Percentiles rank a stretch among this genome's conserved stretches.
These are phyloP conservation scores for Kodamaea jinghongensis DNA, from an alignment of 805 yeast genomes.

Conservation along the genomic window DNA sequence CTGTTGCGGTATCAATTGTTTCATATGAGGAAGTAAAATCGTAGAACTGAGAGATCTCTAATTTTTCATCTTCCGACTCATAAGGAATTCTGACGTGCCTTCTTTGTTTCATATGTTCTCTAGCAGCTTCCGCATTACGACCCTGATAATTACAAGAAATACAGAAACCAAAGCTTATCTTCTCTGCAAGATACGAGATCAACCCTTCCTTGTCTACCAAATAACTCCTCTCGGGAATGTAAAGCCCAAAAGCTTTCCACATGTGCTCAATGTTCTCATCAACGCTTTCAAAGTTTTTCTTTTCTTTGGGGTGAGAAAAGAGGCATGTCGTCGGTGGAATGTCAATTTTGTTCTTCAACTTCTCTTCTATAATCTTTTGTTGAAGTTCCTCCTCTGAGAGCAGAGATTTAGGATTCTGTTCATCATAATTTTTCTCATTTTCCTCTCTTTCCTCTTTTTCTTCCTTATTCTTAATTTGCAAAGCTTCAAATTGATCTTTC, in stretches of 20 bases:
- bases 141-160: slow-evolving; percentile 83
- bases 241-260: slow-evolving; percentile 78
- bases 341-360: slow-evolving; percentile 44
- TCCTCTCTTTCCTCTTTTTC: background rate
- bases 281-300: slow-evolving; percentile 31
- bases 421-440: background rate
- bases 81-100: slow-evolving; percentile 89
- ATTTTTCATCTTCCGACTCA: slow-evolving; percentile 74
- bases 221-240: slow-evolving; percentile 77
- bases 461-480: slow-evolving; percentile 7
- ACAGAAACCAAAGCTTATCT: slow-evolving; percentile 81
- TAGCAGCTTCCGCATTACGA: slow-evolving; percentile 75
- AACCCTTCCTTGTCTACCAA: slow-evolving; percentile 70
- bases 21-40: slow-evolving; percentile 70
- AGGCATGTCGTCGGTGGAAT: slow-evolving; percentile 50
- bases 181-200: slow-evolving; percentile 71
- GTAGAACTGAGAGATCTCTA: slow-evolving; percentile 75
- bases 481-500: slow-evolving; percentile 16
- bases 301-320: slow-evolving; percentile 42
- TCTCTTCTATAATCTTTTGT: slow-evolving; percentile 44
- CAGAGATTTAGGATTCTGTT: background rate
- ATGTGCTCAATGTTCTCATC: slow-evolving; percentile 63
- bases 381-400: slow-evolving; percentile 29
- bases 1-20: slow-evolving; percentile 5
- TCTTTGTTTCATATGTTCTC: slow-evolving; percentile 84